Percentiles rank a stretch among this genome's conserved stretches.
phyloP scores from a whole-genome alignment of 2,329 filamentous ascomycete species.

The Metarhizium album region DNA sequence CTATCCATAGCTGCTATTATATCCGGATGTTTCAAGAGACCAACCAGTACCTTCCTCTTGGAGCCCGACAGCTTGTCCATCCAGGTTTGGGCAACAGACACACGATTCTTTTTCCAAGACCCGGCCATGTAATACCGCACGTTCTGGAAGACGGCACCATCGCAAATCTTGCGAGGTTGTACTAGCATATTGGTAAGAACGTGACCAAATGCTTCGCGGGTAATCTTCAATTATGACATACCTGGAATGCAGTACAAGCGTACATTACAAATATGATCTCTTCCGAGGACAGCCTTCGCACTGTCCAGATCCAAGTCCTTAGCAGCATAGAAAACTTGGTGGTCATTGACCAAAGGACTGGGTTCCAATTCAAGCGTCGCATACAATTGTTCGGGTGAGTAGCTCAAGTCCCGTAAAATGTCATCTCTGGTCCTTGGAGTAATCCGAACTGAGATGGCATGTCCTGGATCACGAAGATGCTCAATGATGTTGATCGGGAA shows the following conservation, averaged over 20 bases:
- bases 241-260: background rate
- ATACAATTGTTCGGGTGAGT: background rate
- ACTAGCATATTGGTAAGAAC: background rate
- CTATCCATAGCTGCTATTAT: background rate
- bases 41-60: background rate
- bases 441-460: background rate
- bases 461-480: background rate
- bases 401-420: background rate
- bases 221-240: background rate
- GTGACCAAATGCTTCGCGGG: background rate
- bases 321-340: background rate
- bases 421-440: background rate
- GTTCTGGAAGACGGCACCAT: background rate
- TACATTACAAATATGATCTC: background rate
- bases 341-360: background rate
- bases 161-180: background rate
- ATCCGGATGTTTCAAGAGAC: background rate
- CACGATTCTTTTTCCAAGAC: background rate
- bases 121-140: background rate
- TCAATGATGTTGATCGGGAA: background rate
- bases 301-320: background rate
- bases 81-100: background rate
- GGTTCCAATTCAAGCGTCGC: background rate
- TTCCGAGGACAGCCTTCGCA: background rate
- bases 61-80: background rate